These are phyloP conservation scores for Clonostachys solani DNA, from an alignment of 2,329 filamentous ascomycete genomes.

Conservation along the genomic window DNA sequence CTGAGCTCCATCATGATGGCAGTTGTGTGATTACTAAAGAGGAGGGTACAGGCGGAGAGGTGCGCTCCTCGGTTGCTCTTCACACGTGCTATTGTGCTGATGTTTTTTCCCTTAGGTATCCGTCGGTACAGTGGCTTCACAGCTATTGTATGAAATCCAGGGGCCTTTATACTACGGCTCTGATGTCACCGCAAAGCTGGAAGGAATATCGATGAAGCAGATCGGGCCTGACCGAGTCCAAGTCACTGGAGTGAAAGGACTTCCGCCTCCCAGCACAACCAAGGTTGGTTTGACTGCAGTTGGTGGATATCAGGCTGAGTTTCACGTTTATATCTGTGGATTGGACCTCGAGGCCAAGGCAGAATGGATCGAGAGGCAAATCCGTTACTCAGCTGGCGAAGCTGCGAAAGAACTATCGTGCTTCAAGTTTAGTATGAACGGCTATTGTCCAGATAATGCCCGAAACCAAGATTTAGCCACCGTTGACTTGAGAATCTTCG, in stretches of 20 bases:
- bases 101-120: no score
- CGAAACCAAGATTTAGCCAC: constrained; percentile 34
- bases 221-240: constrained; percentile 13
- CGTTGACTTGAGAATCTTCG: constrained; percentile 35
- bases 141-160: constrained; percentile 37
- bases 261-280: constrained; percentile 30
- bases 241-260: constrained; percentile 28
- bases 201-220: constrained; percentile 27
- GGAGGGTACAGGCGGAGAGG: constrained; percentile 19
- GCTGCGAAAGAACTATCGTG: constrained; percentile 9
- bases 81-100: no score
- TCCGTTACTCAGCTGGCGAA: constrained; percentile 21
- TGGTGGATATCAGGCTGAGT: constrained; percentile 34
- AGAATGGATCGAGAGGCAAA: constrained; percentile 12
- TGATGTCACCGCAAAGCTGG: constrained; percentile 30
- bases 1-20: constrained; percentile 19
- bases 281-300: constrained; percentile 35
- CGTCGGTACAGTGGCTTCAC: constrained; percentile 18
- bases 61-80: no score
- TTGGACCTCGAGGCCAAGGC: constrained; percentile 34
- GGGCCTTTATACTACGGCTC: constrained; percentile 33
- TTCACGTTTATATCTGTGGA: constrained; percentile 32
- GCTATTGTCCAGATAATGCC: constrained; percentile 18
- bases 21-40: constrained; percentile 22
- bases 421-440: constrained; percentile 3